Percentiles rank a stretch among this genome's conserved stretches.
Conservation (phyloP, 345 rosid genomes). For the Balakata baccata region DNA sequence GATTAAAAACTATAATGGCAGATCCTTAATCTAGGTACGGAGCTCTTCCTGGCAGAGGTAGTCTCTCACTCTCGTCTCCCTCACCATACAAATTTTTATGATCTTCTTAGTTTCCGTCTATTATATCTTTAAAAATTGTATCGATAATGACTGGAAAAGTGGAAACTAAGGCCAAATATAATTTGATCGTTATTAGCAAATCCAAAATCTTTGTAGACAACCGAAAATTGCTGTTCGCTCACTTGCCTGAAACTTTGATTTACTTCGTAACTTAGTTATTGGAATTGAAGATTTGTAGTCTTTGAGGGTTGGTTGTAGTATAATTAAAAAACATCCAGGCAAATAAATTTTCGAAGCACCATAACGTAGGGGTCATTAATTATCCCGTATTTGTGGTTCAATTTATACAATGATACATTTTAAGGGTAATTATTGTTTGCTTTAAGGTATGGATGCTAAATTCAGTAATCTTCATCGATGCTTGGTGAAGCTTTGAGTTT, state of each 20-base stretch:
- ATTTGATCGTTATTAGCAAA: no score
- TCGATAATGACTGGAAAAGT: no score
- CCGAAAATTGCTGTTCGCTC: not conserved
- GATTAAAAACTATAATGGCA: constrained; percentile 5
- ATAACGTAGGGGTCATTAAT: not conserved
- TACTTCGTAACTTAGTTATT: not conserved
- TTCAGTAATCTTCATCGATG: not conserved
- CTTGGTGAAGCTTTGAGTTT: not conserved
- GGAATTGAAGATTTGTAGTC: not conserved
- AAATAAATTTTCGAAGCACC: not conserved
- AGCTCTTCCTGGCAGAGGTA: constrained; percentile 33
- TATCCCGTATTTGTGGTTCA: not conserved
- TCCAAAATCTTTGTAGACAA: no score
- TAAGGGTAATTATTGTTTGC: not conserved
- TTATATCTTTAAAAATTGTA: no score
- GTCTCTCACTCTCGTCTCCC: not conserved
- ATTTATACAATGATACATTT: no score
- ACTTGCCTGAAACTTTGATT: not conserved
- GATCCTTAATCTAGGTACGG: constrained; percentile 40
- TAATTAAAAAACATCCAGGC: not conserved
- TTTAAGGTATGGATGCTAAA: not conserved
- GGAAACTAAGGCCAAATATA: no score
- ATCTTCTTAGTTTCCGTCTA: not conserved
- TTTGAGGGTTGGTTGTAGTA: not conserved
- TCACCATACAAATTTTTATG: not conserved